These are phyloP conservation scores for Mycosphaerella arachidis DNA, from an alignment of 2,329 filamentous ascomycete species.

Conservation along the genomic window DNA sequence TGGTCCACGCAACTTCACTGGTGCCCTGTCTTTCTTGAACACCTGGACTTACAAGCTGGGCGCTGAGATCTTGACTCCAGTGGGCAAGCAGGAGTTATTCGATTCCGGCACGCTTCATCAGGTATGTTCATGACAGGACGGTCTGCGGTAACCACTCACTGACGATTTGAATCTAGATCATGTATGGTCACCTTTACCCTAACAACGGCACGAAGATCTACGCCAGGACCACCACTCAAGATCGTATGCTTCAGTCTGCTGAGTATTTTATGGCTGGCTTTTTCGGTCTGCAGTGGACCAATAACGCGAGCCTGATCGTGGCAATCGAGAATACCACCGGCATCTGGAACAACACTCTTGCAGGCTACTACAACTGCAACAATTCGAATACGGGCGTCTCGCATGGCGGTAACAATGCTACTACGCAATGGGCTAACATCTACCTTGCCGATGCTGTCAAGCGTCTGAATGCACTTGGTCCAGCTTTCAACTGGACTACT, in stretches of 20 bases:
- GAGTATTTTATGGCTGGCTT: constrained; percentile 77
- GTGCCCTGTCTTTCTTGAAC: constrained; percentile 61
- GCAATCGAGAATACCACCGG: constrained; percentile 56
- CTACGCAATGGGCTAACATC: constrained; percentile 55
- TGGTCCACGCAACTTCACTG: constrained; percentile 48
- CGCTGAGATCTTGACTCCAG: constrained; percentile 65
- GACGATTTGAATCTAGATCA: constrained; percentile 65
- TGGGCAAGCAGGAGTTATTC: constrained; percentile 61
- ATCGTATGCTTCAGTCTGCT: constrained; percentile 71
- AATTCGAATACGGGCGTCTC: constrained; percentile 52
- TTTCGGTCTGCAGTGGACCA: constrained; percentile 69
- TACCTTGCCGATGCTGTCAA: constrained; percentile 63
- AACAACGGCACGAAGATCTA: constrained; percentile 69
- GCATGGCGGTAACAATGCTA: constrained; percentile 51
- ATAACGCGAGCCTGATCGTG: constrained; percentile 48
- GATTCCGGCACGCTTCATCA: constrained; percentile 62
- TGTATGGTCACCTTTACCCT: constrained; percentile 63
- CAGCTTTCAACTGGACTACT: constrained; percentile 54
- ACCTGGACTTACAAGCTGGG: constrained; percentile 66
- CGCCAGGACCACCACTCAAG: constrained; percentile 68
- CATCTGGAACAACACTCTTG: constrained; percentile 62
- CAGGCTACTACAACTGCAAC: constrained; percentile 62
- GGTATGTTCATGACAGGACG: neutral
- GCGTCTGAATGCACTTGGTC: constrained; percentile 49
- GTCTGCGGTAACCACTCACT: neutral